Percentiles rank a stretch among this genome's conserved stretches.
These are phyloP conservation scores for Brasilioporus rufonigricans DNA, from an alignment of 768 basidiomycete genomes.

Conservation along the genomic window DNA sequence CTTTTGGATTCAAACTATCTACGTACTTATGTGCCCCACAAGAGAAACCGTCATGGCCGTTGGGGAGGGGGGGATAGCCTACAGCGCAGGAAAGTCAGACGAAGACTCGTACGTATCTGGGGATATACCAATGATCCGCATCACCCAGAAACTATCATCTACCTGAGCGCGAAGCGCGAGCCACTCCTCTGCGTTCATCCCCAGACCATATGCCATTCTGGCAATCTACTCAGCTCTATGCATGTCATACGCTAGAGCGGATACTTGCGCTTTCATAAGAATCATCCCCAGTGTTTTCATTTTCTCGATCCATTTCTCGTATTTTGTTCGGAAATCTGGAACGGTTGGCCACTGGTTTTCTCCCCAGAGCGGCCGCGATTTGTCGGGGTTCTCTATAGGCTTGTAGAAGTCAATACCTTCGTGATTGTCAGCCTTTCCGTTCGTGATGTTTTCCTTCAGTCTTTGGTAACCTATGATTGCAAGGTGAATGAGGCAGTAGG, in stretches of 20 bases:
- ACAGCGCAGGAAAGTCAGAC: not conserved
- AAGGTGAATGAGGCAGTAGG: not conserved
- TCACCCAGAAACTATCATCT: conserved; percentile 86
- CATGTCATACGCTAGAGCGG: not conserved
- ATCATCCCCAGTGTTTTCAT: conserved; percentile 81
- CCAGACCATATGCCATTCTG: conserved; percentile 82
- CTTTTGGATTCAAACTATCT: not conserved
- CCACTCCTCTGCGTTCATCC: conserved; percentile 72
- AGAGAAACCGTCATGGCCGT: conserved; percentile 76
- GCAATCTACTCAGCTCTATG: not conserved
- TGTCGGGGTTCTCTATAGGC: conserved; percentile 69
- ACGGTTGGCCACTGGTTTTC: conserved; percentile 83
- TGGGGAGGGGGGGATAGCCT: conserved; percentile 88
- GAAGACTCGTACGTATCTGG: not conserved
- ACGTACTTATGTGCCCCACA: conserved; percentile 87
- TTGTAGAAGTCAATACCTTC: conserved; percentile 84
- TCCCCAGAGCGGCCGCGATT: conserved; percentile 71
- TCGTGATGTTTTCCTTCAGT: conserved; percentile 83
- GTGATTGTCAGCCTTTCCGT: conserved; percentile 80
- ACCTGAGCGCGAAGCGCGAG: conserved; percentile 62
- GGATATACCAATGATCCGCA: conserved; percentile 72
- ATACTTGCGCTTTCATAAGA: conserved; percentile 80
- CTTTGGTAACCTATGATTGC: conserved; percentile 64
- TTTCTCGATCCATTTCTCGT: conserved; percentile 76
- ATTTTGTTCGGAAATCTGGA: conserved; percentile 55